Evolutionary conservation across 129 eudicot species (phyloP).

Genomic region (Pittosporum tobira): DNA sequence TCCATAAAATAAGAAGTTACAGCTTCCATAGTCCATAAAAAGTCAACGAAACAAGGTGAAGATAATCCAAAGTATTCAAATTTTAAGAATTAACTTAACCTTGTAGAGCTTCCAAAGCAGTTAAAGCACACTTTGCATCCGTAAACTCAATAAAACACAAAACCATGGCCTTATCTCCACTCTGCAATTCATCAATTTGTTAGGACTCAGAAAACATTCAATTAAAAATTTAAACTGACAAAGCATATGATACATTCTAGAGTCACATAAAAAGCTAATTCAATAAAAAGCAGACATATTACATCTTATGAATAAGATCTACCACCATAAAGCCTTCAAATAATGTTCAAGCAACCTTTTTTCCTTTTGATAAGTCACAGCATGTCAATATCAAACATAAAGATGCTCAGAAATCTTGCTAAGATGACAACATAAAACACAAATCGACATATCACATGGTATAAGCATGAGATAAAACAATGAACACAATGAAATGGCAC

Average conservation of each 20-base stretch:
- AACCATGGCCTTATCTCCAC: slow-evolving; percentile 70
- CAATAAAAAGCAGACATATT: neutral
- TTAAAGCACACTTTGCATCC: slow-evolving; percentile 72
- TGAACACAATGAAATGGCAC: neutral
- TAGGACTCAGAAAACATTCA: neutral
- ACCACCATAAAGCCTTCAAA: neutral
- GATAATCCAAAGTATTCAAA: neutral
- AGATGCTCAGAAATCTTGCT: too few relatives aligned
- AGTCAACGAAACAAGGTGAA: neutral
- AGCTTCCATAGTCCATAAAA: neutral
- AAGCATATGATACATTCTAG: neutral
- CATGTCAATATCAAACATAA: too few relatives aligned
- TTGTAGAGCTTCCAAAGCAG: slow-evolving; percentile 94
- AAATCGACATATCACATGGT: too few relatives aligned
- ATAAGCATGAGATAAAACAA: neutral
- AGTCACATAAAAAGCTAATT: neutral
- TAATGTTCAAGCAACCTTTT: too few relatives aligned
- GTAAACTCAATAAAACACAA: slow-evolving; percentile 87
- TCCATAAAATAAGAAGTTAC: too few relatives aligned
- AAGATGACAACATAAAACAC: too few relatives aligned
- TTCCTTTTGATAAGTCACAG: too few relatives aligned
- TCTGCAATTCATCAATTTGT: slow-evolving; percentile 34
- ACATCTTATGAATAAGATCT: neutral
- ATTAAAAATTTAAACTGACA: neutral
- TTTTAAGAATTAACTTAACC: slow-evolving; percentile 24